Percentiles rank a stretch among this genome's conserved stretches.
These are phyloP conservation scores for Hibiscus tridactylites DNA, from an alignment of 345 rosid genomes.

Conservation along the genomic window DNA sequence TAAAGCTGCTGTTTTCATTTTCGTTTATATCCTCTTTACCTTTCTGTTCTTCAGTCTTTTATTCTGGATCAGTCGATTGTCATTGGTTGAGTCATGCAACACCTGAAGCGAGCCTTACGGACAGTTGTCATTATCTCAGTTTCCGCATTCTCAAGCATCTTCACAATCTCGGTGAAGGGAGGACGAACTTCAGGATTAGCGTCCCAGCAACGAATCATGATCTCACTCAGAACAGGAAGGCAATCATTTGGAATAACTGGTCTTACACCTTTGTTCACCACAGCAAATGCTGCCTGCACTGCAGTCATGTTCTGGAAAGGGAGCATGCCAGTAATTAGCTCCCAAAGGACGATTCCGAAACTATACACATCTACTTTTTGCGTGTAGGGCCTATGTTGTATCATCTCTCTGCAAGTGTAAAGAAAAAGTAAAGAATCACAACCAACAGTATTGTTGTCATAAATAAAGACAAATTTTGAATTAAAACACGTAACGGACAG, in stretches of 20 bases:
- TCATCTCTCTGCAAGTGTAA: slow-evolving; percentile 40
- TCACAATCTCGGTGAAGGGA: slow-evolving; percentile 37
- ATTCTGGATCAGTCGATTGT: slow-evolving; percentile 30
- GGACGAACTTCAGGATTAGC: slow-evolving; percentile 41
- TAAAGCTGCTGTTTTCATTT: slow-evolving; percentile 22
- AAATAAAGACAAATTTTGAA: neutral
- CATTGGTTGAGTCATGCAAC: slow-evolving; percentile 45
- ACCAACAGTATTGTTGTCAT: neutral
- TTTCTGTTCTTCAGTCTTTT: slow-evolving; percentile 13
- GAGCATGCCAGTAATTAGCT: slow-evolving; percentile 38
- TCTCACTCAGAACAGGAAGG: slow-evolving; percentile 35
- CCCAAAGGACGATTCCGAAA: slow-evolving; percentile 56
- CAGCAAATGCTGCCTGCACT: slow-evolving; percentile 52
- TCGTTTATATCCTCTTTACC: slow-evolving; percentile 15
- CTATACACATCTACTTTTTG: slow-evolving; percentile 55
- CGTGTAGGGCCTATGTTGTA: slow-evolving; percentile 49
- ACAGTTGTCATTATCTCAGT: slow-evolving; percentile 35
- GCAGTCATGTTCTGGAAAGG: slow-evolving; percentile 55
- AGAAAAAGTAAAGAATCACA: too few relatives aligned
- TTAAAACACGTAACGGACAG: neutral
- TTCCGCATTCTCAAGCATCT: slow-evolving; percentile 43
- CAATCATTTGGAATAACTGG: slow-evolving; percentile 43
- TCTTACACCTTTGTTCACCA: slow-evolving; percentile 42
- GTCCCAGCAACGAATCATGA: slow-evolving; percentile 48
- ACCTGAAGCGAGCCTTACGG: slow-evolving; percentile 46